phyloP scores from a whole-genome alignment of 345 rosid genomes.

The Populus euphratica region DNA sequence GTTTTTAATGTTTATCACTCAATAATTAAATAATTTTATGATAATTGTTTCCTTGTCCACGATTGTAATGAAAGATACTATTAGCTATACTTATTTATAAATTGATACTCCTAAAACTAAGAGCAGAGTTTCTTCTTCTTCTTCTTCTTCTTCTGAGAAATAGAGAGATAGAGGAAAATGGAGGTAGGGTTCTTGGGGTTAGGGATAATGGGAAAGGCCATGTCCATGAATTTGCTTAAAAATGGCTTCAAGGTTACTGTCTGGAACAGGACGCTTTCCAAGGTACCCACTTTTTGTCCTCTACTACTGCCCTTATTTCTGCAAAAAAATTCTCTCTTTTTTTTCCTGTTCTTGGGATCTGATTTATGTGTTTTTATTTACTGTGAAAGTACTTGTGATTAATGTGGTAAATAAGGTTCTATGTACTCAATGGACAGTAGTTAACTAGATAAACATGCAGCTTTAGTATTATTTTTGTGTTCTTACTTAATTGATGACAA shows the following conservation, averaged over 20 bases:
- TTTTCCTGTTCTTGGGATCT: background rate
- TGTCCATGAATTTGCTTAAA: slow-evolving; percentile 73
- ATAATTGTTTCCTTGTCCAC: too few species aligned
- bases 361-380: background rate
- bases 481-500: background rate
- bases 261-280: slow-evolving; percentile 91
- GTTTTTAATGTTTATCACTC: too few species aligned
- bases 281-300: slow-evolving; percentile 39
- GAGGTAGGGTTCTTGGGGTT: slow-evolving; percentile 89
- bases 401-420: too few species aligned
- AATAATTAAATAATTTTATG: too few species aligned
- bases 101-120: too few species aligned
- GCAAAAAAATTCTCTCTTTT: background rate
- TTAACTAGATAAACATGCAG: too few species aligned
- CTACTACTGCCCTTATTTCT: background rate
- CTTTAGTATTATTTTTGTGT: background rate
- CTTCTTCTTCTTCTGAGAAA: background rate
- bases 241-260: slow-evolving; percentile 88
- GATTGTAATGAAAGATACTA: too few species aligned
- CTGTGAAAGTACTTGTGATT: background rate
- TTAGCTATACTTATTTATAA: too few species aligned
- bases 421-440: too few species aligned
- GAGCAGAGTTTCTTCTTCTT: too few species aligned
- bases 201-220: slow-evolving; percentile 98
- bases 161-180: slow-evolving; percentile 41